These are phyloP conservation scores for Hymenoscyphus fraxineus DNA, from an alignment of 2,329 filamentous ascomycete genomes.

Conservation along the genomic window DNA sequence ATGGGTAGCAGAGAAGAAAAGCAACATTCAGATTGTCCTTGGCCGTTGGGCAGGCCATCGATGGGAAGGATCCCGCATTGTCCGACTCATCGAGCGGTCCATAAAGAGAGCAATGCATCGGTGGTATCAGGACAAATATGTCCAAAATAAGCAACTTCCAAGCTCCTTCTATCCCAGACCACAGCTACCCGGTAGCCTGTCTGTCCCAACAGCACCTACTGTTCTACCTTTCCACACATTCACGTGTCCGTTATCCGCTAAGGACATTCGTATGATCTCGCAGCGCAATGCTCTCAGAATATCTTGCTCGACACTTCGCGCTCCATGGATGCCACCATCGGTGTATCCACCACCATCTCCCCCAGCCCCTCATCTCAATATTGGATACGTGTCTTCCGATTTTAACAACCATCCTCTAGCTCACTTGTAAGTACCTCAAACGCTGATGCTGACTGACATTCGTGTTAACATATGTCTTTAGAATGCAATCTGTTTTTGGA, in stretches of 20 bases:
- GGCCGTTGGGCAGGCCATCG: conserved; percentile 64
- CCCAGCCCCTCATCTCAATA: conserved; percentile 76
- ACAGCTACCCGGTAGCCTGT: conserved; percentile 66
- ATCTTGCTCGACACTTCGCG: conserved; percentile 80
- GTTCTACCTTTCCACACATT: conserved; percentile 98
- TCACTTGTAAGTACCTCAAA: conserved; percentile 60
- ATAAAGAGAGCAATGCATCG: conserved; percentile 74
- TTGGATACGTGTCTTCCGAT: conserved; percentile 96
- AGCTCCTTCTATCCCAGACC: conserved; percentile 65
- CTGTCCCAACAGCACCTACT: conserved; percentile 83
- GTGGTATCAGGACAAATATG: conserved; percentile 82
- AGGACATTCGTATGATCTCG: conserved; percentile 89
- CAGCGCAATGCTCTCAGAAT: conserved; percentile 92
- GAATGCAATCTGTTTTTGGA: conserved; percentile 97
- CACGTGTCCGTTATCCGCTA: conserved; percentile 86
- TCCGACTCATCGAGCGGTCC: conserved; percentile 80
- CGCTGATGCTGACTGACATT: not conserved
- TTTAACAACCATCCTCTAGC: conserved; percentile 98
- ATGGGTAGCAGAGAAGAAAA: conserved; percentile 36
- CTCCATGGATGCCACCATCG: conserved; percentile 77
- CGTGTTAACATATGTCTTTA: conserved; percentile 29
- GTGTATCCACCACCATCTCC: conserved; percentile 84
- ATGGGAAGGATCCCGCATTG: conserved; percentile 84
- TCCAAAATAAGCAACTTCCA: conserved; percentile 55
- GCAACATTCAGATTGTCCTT: conserved; percentile 37